These are phyloP conservation scores for Cordyceps tenuipes DNA, from an alignment of 2,329 filamentous ascomycete species.

Conservation along the genomic window DNA sequence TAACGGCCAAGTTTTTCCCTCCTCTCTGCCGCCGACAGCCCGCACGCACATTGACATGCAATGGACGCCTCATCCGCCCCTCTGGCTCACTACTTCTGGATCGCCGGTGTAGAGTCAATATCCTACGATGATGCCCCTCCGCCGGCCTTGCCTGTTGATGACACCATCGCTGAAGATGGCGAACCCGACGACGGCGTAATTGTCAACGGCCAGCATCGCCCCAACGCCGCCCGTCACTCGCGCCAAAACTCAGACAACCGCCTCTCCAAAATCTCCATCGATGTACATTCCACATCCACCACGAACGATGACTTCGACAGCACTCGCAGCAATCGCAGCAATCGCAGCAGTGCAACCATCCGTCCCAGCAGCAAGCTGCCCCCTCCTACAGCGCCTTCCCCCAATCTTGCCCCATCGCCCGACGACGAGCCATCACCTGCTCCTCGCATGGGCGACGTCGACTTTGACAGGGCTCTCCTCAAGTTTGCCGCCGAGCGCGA, in stretches of 20 bases:
- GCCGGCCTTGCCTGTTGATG: constrained; percentile 35
- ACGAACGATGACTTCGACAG: constrained; percentile 52
- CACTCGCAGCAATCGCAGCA: constrained; percentile 54
- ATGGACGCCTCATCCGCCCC: constrained; percentile 56
- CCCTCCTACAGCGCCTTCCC: constrained; percentile 16
- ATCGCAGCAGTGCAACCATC: constrained; percentile 59
- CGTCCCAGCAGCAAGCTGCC: constrained; percentile 31
- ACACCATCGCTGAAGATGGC: constrained; percentile 55
- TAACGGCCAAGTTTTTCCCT: background rate
- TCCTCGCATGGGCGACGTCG: constrained; percentile 55
- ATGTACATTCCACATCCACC: constrained; percentile 43
- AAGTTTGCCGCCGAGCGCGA: constrained; percentile 97
- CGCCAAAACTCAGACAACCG: constrained; percentile 53
- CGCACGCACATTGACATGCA: constrained; percentile 31
- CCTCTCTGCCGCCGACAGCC: background rate
- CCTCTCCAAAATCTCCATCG: constrained; percentile 45
- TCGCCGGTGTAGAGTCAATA: constrained; percentile 61
- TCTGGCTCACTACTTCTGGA: constrained; percentile 70
- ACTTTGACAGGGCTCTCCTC: constrained; percentile 86
- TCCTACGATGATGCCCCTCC: constrained; percentile 50
- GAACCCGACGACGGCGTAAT: constrained; percentile 40
- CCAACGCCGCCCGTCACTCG: constrained; percentile 41
- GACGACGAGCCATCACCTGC: constrained; percentile 24
- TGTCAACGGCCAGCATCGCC: constrained; percentile 20
- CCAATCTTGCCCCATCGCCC: constrained; percentile 13